phyloP scores from a whole-genome alignment of 1,284 basidiomycete genomes.

The Phellopilus nigrolimitatus region DNA sequence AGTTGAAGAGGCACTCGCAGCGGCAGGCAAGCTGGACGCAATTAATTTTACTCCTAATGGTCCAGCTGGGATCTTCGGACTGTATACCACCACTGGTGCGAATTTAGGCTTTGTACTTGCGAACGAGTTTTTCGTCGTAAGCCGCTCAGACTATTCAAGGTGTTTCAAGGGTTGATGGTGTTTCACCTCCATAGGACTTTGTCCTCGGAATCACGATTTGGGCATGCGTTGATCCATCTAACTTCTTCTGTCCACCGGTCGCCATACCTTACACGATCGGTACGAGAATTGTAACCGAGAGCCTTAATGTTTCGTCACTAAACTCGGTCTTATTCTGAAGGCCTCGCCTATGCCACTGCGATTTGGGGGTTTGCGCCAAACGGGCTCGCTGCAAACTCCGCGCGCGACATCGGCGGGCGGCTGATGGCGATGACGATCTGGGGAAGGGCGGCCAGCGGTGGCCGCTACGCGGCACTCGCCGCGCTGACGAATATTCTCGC shows the following conservation, averaged over 20 bases:
- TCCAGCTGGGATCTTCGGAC: slow-evolving; percentile 57
- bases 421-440: slow-evolving; percentile 54
- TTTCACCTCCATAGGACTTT: slow-evolving; percentile 46
- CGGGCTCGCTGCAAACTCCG: slow-evolving; percentile 56
- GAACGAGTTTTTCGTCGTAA: slow-evolving; percentile 62
- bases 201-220: slow-evolving; percentile 58
- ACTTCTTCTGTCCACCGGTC: slow-evolving; percentile 50
- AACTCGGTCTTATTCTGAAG: too few relatives aligned
- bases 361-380: slow-evolving; percentile 58
- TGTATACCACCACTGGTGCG: slow-evolving; percentile 45
- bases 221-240: slow-evolving; percentile 57
- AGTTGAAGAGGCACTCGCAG: slow-evolving; percentile 39
- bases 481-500: slow-evolving; percentile 64
- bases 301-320: too few relatives aligned
- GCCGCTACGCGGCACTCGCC: slow-evolving; percentile 56
- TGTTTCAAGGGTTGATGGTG: background rate
- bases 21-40: slow-evolving; percentile 36
- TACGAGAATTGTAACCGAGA: too few relatives aligned
- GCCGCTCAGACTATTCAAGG: slow-evolving; percentile 23
- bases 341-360: slow-evolving; percentile 47
- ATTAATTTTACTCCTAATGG: slow-evolving; percentile 55
- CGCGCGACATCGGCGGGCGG: slow-evolving; percentile 63
- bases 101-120: slow-evolving; percentile 52
- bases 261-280: slow-evolving; percentile 48
- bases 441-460: slow-evolving; percentile 49